A percentile compares a stretch with the other conserved stretches of the same genome.
Evolutionary conservation across 257 asterid species (phyloP).

Genomic region (Solanum chiquidenum): DNA sequence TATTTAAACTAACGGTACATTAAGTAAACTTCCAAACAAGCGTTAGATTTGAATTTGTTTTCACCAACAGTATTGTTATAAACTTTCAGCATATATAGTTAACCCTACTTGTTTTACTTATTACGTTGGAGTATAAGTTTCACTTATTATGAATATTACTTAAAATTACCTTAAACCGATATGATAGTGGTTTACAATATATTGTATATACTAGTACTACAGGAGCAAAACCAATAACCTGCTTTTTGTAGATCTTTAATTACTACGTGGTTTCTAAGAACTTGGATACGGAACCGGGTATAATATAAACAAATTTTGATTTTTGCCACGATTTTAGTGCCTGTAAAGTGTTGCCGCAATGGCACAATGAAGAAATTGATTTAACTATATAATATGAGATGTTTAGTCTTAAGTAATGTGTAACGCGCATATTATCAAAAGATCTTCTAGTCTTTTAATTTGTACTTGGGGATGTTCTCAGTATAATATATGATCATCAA

Average conservation of each 20-base stretch:
- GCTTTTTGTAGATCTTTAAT: not conserved
- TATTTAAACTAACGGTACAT: too few species aligned
- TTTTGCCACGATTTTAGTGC: not conserved
- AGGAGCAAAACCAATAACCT: not conserved
- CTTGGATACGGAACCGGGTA: not conserved
- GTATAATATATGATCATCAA: not conserved
- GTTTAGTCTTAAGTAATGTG: not conserved
- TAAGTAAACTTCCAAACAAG: not conserved
- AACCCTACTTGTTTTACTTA: not conserved
- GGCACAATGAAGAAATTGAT: not conserved
- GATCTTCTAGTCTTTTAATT: not conserved
- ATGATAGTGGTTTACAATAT: not conserved
- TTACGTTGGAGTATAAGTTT: not conserved
- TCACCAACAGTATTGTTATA: not conserved
- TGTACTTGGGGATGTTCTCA: not conserved
- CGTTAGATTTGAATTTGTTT: not conserved
- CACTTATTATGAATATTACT: not conserved
- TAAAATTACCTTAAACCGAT: too few species aligned
- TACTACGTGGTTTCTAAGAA: not conserved
- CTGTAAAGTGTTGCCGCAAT: not conserved
- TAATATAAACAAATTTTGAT: not conserved
- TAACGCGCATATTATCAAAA: not conserved
- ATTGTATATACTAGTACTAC: not conserved
- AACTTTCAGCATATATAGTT: not conserved
- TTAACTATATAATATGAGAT: not conserved